phyloP scores from a whole-genome alignment of 2,329 filamentous ascomycete species.

The Westerdykella sp. region DNA sequence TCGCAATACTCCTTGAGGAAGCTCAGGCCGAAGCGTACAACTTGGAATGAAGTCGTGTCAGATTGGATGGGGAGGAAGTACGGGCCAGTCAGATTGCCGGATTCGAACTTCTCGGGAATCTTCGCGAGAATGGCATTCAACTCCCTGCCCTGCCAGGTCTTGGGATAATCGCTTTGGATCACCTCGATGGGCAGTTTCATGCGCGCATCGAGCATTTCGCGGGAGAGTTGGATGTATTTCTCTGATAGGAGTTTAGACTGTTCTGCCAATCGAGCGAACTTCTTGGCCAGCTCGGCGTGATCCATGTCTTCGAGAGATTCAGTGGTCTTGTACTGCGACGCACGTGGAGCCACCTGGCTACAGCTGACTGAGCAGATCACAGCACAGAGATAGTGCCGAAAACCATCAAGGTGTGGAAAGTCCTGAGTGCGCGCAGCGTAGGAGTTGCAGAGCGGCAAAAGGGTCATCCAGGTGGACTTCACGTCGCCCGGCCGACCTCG shows the following conservation, averaged over 20 bases:
- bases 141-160: slow-evolving; percentile 32
- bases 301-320: slow-evolving; percentile 25
- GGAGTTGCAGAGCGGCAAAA: slow-evolving; percentile 32
- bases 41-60: slow-evolving; percentile 40
- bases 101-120: slow-evolving; percentile 30
- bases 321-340: slow-evolving; percentile 14
- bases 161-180: slow-evolving; percentile 33
- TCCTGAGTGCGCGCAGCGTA: slow-evolving; percentile 28
- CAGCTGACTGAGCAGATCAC: slow-evolving; percentile 37
- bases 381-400: slow-evolving; percentile 38
- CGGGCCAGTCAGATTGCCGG: slow-evolving; percentile 29
- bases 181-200: slow-evolving; percentile 29
- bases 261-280: slow-evolving; percentile 15
- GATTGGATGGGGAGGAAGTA: slow-evolving; percentile 39
- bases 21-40: slow-evolving; percentile 39
- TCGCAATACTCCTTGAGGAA: slow-evolving; percentile 42
- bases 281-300: slow-evolving; percentile 18
- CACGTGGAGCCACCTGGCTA: slow-evolving; percentile 26
- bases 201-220: slow-evolving; percentile 24
- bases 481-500: slow-evolving; percentile 29
- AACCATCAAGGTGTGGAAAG: slow-evolving; percentile 35
- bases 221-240: slow-evolving; percentile 20
- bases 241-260: slow-evolving; percentile 26
- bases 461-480: slow-evolving; percentile 33
- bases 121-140: slow-evolving; percentile 13